These are phyloP conservation scores for Cladophialophora bantiana DNA, from an alignment of 2,329 filamentous ascomycete species.

Conservation along the genomic window DNA sequence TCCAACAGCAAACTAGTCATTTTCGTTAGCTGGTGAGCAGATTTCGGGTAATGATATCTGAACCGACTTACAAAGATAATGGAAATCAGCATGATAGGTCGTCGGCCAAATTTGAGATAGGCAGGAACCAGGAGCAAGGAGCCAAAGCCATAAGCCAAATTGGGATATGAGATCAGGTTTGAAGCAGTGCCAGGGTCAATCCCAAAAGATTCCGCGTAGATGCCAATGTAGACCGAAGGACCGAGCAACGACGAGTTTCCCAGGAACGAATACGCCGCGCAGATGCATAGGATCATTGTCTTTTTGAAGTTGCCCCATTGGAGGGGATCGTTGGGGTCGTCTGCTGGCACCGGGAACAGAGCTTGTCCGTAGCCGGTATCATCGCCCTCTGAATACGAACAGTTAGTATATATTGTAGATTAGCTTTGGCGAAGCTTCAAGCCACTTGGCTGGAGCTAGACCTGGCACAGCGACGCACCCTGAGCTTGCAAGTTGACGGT, in stretches of 20 bases:
- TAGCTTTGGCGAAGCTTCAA: not conserved
- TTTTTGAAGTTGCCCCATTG: slow-evolving; percentile 65
- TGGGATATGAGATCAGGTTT: slow-evolving; percentile 65
- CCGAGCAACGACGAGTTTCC: slow-evolving; percentile 65
- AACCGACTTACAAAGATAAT: slow-evolving; percentile 46
- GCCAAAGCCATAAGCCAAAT: slow-evolving; percentile 66
- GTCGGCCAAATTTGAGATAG: slow-evolving; percentile 61
- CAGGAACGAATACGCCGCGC: slow-evolving; percentile 64
- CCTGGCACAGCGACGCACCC: slow-evolving; percentile 38
- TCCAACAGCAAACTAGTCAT: slow-evolving; percentile 49
- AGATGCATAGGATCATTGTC: slow-evolving; percentile 62
- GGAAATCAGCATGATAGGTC: slow-evolving; percentile 53
- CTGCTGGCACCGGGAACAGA: slow-evolving; percentile 66
- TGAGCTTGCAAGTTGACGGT: slow-evolving; percentile 61
- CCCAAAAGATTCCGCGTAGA: slow-evolving; percentile 61
- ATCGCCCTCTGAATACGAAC: slow-evolving; percentile 57
- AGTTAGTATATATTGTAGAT: slow-evolving; percentile 9
- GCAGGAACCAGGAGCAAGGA: slow-evolving; percentile 64
- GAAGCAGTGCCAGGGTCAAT: slow-evolving; percentile 61
- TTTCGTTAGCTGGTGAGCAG: slow-evolving; percentile 4
- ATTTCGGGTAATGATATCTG: not conserved
- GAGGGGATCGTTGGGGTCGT: slow-evolving; percentile 68
- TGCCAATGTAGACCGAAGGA: slow-evolving; percentile 64
- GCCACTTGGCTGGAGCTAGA: not conserved
- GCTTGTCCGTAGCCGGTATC: slow-evolving; percentile 67